These are phyloP conservation scores for Deinandra increscens DNA, from an alignment of 129 eudicot species.

Conservation along the genomic window DNA sequence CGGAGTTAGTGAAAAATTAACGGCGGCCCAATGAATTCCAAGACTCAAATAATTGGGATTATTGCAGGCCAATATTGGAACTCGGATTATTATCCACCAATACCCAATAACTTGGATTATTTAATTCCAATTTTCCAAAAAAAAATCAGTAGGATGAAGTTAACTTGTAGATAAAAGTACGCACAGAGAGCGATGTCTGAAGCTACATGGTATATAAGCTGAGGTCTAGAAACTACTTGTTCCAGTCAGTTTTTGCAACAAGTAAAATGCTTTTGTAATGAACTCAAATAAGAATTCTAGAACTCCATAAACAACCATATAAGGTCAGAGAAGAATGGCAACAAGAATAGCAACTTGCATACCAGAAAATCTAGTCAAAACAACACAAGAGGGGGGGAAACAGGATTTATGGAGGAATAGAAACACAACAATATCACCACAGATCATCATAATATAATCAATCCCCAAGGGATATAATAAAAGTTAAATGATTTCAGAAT, in stretches of 20 bases:
- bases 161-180: too few species aligned
- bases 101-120: too few species aligned
- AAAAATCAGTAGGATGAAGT: too few species aligned
- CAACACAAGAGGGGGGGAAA: not conserved
- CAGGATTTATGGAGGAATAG: not conserved
- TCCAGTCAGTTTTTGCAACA: not conserved
- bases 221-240: not conserved
- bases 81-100: too few species aligned
- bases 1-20: too few species aligned
- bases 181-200: not conserved
- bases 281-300: too few species aligned
- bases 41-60: too few species aligned
- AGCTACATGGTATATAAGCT: not conserved
- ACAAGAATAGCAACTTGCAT: not conserved
- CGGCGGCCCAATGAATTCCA: too few species aligned
- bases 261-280: not conserved
- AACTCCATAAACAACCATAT: too few species aligned
- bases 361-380: not conserved
- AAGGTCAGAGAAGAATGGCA: too few species aligned
- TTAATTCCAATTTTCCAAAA: too few species aligned
- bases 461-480: constrained; percentile 13
- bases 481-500: not conserved
- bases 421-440: constrained; percentile 8
- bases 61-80: too few species aligned
- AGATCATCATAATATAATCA: constrained; percentile 17